Base-by-base conservation (phyloP, 2,329 filamentous ascomycete genomes). In the Arachnopeziza araneosa region DNA sequence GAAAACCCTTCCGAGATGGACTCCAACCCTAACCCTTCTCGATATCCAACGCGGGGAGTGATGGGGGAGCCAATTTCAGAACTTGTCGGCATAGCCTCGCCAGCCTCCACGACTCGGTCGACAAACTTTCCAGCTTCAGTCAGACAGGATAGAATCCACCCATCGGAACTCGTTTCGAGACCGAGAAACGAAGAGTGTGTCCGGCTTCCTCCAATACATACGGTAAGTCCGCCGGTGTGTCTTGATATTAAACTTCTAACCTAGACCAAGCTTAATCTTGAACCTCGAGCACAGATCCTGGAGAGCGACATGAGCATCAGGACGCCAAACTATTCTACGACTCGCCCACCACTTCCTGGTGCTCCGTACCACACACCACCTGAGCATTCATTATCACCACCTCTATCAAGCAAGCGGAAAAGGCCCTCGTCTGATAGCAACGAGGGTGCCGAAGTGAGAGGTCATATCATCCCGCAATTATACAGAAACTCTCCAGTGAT, bases 391-490 rank as follows among this genome's bases (percentile, higher is more conserved):
- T 44, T 19, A 12, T 44, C 36, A 19, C 36, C 62, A 52, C 62
- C 60, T 17, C 57, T 56, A 49, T 36, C 56, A 49, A 30, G 59
- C 55, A 69, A 69, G 57, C 63, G 67, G 22, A 57, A 64, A 51
- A 60, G 65, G 26, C 52, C 64, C 10, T 66, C 65, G 23, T 17
- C 19, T 5, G 66, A 65, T n/a, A 60, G 63, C 14, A 61, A 62
- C 12, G 23, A 52, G 3, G 57, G 60, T 2, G 23, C 22, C 1
- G 60, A 62, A 14, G 30, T 52, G 3, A 60, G 64, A 51, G 63
- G 63, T 19, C 56, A 54, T 5, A 19, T 55, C 12, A 26, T 57
- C 50, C 58, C 61, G 52, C 61, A 55, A 22, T 24, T 49, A n/a
- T 60, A 62, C 17, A 61, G 55, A 58, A 67, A 63, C 51, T 60